A percentile compares a stretch with the other conserved stretches of the same genome.
These are phyloP conservation scores for Amoebophrya sp. DNA, from an alignment of 169 alveolate genomes.

Conservation along the genomic window DNA sequence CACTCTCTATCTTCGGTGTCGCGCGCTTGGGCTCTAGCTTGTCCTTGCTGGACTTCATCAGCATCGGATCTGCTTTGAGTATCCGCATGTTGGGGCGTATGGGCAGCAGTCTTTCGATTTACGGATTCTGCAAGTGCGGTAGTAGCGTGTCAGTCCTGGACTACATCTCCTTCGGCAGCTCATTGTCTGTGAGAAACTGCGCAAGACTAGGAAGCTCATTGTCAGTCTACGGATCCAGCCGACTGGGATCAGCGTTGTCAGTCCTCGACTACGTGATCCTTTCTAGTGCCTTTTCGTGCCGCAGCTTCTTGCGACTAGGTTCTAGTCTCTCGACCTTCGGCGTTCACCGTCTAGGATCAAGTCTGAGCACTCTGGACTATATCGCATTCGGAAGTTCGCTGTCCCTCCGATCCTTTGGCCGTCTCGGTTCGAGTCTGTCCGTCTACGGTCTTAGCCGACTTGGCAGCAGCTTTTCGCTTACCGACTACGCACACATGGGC, in stretches of 20 bases:
- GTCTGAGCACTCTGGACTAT: slow-evolving; percentile 26
- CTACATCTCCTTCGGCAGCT: background rate
- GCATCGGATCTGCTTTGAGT: slow-evolving; percentile 24
- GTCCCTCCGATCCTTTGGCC: background rate
- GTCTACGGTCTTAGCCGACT: slow-evolving; percentile 22
- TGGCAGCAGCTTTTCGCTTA: background rate
- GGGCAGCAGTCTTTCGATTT: background rate
- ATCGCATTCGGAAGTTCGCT: background rate
- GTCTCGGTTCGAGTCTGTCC: slow-evolving; percentile 17
- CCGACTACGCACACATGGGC: background rate
- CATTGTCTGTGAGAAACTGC: background rate
- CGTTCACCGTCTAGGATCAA: slow-evolving; percentile 11
- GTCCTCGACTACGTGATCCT: slow-evolving; percentile 20
- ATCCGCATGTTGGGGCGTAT: background rate
- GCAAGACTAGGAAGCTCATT: background rate
- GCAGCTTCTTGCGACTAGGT: slow-evolving; percentile 8
- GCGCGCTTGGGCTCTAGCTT: background rate
- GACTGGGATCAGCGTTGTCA: background rate
- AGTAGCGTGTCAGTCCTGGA: background rate
- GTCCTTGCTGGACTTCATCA: slow-evolving; percentile 31
- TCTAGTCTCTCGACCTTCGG: slow-evolving; percentile 29
- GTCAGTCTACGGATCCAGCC: slow-evolving; percentile 19
- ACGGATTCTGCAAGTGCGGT: background rate
- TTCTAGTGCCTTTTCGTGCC: background rate
- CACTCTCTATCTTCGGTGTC: slow-evolving; percentile 19